Conservation (phyloP, 2,329 filamentous ascomycete species). For the Cladophialophora psammophila region DNA sequence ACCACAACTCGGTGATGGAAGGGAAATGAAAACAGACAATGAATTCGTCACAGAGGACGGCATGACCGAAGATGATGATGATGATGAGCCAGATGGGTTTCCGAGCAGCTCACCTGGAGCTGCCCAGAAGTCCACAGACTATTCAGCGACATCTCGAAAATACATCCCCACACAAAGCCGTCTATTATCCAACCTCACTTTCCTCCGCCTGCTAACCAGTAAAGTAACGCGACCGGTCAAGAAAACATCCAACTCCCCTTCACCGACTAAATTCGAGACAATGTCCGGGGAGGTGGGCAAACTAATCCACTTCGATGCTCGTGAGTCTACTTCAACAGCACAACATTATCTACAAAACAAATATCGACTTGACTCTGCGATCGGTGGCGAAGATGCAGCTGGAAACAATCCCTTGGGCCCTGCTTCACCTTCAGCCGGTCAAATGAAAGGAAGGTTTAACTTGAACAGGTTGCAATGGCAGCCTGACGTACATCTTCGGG, state of each 20-base stretch:
- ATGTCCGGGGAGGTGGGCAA: slow-evolving; percentile 6
- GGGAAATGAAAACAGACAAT: not conserved
- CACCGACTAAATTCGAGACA: slow-evolving; percentile 4
- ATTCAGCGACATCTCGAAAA: slow-evolving; percentile 2
- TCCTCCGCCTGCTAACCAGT: slow-evolving; percentile 21
- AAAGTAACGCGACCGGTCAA: slow-evolving; percentile 11
- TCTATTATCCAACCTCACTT: slow-evolving; percentile 26
- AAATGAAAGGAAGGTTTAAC: slow-evolving; percentile 9
- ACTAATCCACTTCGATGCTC: slow-evolving; percentile 18
- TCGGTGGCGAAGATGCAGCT: not conserved
- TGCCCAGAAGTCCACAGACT: not conserved
- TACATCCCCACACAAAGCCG: slow-evolving; percentile 20
- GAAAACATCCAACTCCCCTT: not conserved
- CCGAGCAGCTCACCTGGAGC: slow-evolving; percentile 8
- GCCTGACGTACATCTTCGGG: slow-evolving; percentile 29
- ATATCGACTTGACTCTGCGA: slow-evolving; percentile 15
- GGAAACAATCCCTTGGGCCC: not conserved
- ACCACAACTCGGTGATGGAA: not conserved
- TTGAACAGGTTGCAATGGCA: slow-evolving; percentile 36
- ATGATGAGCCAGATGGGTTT: not conserved
- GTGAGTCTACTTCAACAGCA: slow-evolving; percentile 16
- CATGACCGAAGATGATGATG: not conserved
- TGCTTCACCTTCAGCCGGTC: not conserved
- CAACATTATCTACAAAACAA: slow-evolving; percentile 32
- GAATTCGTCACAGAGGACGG: slow-evolving; percentile 3